Conservation (phyloP, 140 eudicot species). For the Senecio squalidus region DNA sequence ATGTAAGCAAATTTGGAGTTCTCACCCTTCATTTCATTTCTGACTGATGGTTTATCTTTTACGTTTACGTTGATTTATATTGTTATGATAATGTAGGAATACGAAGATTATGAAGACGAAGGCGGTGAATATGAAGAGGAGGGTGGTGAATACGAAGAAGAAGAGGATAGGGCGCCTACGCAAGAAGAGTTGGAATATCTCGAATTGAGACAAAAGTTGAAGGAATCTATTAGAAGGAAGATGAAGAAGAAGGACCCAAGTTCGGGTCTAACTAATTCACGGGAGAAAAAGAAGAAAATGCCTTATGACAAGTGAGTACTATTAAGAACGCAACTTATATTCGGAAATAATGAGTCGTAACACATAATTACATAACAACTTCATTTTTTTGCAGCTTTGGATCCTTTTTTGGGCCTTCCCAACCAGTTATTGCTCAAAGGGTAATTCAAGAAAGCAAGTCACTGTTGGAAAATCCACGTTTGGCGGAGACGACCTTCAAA, state of each 20-base stretch:
- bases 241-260: constrained; percentile 66
- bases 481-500: constrained; percentile 51
- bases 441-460: constrained; percentile 98
- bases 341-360: background rate
- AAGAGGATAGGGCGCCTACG: constrained; percentile 51
- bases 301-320: constrained; percentile 59
- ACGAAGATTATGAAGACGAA: constrained; percentile 71
- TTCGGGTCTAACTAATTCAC: constrained; percentile 33
- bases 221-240: constrained; percentile 52
- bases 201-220: constrained; percentile 58
- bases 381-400: constrained; percentile 69
- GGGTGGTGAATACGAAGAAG: constrained; percentile 47
- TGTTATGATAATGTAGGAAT: constrained; percentile 38
- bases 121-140: constrained; percentile 43
- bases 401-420: constrained; percentile 95
- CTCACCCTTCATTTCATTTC: background rate
- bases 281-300: constrained; percentile 28
- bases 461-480: constrained; percentile 72
- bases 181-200: constrained; percentile 67
- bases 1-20: constrained; percentile 41
- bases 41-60: constrained; percentile 3
- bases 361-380: background rate
- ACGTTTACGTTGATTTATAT: constrained; percentile 1
- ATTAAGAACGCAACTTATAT: no score
- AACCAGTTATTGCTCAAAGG: constrained; percentile 94